Base-by-base conservation (phyloP, 176 grass and related monocot genomes). In the Paspalum notatum region DNA sequence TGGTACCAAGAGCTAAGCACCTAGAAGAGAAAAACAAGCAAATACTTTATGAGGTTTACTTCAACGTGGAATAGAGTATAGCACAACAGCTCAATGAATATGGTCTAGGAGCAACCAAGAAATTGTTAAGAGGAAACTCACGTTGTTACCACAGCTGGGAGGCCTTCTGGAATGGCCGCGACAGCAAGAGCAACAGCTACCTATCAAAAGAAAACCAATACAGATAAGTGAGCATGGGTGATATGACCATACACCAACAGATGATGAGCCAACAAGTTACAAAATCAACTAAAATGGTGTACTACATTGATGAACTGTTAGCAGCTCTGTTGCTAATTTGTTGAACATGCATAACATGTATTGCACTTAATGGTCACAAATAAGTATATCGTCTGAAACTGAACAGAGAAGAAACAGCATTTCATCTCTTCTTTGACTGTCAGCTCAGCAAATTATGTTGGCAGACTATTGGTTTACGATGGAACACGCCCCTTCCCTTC, bases 111-210 rank as follows among this genome's bases (percentile, higher is more conserved):
- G 69, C 18, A 82, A 75, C 45, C 18, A 41, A 66, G 46, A 86
- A 53, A 81, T 59, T 75, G n/a, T 88, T 79, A 52, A n/a, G 77
- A 71, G 53, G 74, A 50, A 66, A 80, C 91, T 87, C 82, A 98
- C 95, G 95, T 98, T 80, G 95, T 98, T 63, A 98, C 95, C 48
- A 98, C 95, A 83, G 95, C 95, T 77, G 95, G 95, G 83, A 98
- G 92, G 77, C 95, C 95, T 92, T 98, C 95, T 82, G 95, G 95
- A 85, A 98, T 98, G 51, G 95, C 95, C 60, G 95, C 95, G 66
- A 98, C 95, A 75, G 95, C 95, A 80, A 98, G 89, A 86, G 95
- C 95, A 80, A 98, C 92, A 44, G 92, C 95, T 74, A 98, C 90
- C 95, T 98, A 70, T 57, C 12, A 86, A 88, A 84, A 71, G 7